These are phyloP conservation scores for Yamadazyma membranifaciens DNA, from an alignment of 1,139 yeast species.

Conservation along the genomic window DNA sequence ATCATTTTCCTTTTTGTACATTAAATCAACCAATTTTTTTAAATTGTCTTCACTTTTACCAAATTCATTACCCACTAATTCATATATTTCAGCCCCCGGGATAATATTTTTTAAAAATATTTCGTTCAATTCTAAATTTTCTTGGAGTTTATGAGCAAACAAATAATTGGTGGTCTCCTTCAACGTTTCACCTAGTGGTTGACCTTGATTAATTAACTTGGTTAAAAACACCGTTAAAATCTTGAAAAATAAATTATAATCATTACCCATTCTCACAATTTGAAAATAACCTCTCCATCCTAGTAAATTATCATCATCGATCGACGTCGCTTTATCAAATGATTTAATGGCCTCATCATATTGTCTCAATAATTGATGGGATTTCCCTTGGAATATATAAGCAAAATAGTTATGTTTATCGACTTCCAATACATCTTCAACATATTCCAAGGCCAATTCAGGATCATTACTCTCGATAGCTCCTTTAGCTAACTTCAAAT, in stretches of 20 bases:
- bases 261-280: conserved; percentile 33
- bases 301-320: conserved; percentile 53
- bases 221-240: conserved; percentile 30
- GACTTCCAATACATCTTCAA: conserved; percentile 47
- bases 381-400: conserved; percentile 60
- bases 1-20: conserved; percentile 40
- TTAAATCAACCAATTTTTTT: conserved; percentile 46
- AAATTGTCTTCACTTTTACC: conserved; percentile 51
- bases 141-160: conserved; percentile 30
- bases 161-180: conserved; percentile 47
- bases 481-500: conserved; percentile 56
- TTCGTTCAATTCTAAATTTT: conserved; percentile 34
- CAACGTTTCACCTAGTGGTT: conserved; percentile 45
- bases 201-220: conserved; percentile 25
- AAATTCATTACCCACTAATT: conserved; percentile 48
- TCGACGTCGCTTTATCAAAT: conserved; percentile 54
- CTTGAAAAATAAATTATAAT: conserved; percentile 48
- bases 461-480: conserved; percentile 59
- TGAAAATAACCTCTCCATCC: conserved; percentile 84
- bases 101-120: conserved; percentile 51
- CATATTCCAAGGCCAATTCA: conserved; percentile 53
- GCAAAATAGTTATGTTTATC: conserved; percentile 68
- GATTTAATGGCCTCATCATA: conserved; percentile 44
- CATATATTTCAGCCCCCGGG: conserved; percentile 66
- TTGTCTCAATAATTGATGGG: conserved; percentile 44